Evolutionary conservation across 129 eudicot genomes (phyloP).

Genomic region (Tanacetum coccineum): DNA sequence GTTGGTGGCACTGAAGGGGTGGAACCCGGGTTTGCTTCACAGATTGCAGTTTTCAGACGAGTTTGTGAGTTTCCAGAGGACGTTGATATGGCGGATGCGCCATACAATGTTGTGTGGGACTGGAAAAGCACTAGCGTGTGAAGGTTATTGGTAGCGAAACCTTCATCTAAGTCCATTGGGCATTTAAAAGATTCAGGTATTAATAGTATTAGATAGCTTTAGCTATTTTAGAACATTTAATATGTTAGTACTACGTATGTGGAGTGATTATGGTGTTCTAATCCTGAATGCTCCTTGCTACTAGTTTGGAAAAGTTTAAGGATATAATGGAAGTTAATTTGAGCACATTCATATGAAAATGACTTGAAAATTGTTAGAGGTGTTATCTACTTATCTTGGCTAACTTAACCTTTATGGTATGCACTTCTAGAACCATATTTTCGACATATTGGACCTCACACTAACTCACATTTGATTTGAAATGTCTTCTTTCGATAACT

Average conservation of each 20-base stretch:
- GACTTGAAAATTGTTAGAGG: too few species aligned
- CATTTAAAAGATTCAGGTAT: not conserved
- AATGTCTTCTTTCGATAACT: too few species aligned
- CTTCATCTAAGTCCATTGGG: not conserved
- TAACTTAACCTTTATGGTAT: too few species aligned
- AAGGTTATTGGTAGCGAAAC: not conserved
- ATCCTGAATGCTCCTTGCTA: not conserved
- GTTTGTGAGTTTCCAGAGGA: slow-evolving; percentile 23
- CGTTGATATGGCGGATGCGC: slow-evolving; percentile 12
- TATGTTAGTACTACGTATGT: not conserved
- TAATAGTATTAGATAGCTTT: not conserved
- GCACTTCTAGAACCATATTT: too few species aligned
- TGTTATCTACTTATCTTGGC: too few species aligned
- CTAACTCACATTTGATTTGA: too few species aligned
- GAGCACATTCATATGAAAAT: not conserved
- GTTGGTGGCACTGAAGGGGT: slow-evolving; percentile 67
- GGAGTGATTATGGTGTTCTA: not conserved
- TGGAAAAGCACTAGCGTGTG: slow-evolving; percentile 44
- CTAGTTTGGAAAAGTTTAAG: not conserved
- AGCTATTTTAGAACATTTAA: not conserved
- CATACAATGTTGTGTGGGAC: slow-evolving; percentile 59
- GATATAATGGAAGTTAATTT: not conserved
- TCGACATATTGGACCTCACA: too few species aligned
- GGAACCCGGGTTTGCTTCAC: slow-evolving; percentile 39
- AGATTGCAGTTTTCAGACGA: slow-evolving; percentile 83